Percentiles rank a stretch among this genome's conserved stretches.
Evolutionary conservation across 495 filamentous ascomycete genomes (phyloP).

Genomic region (Penicillium antarcticum): DNA sequence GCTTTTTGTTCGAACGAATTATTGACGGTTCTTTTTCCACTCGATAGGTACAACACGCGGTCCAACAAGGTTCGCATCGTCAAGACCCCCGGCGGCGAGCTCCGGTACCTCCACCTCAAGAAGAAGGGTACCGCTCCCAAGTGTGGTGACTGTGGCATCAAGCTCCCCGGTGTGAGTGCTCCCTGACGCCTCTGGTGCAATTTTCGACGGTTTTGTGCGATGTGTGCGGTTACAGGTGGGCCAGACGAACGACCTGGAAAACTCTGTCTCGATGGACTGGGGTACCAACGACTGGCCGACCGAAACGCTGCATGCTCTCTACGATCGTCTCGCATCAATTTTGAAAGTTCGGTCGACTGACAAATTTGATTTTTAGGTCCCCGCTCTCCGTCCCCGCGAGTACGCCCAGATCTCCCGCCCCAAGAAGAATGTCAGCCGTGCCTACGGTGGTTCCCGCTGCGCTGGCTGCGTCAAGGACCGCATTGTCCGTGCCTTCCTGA

Average conservation of each 20-base stretch:
- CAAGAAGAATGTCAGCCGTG: conserved; percentile 98
- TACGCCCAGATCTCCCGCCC: conserved; percentile 93
- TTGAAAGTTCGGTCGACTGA: conserved; percentile 17
- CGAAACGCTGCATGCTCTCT: conserved; percentile 4
- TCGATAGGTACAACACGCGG: conserved; percentile 83
- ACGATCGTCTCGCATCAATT: conserved; percentile 3
- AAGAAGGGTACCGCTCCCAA: conserved; percentile 95
- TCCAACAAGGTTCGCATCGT: conserved; percentile 95
- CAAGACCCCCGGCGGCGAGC: conserved; percentile 92
- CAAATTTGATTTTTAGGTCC: conserved; percentile 57
- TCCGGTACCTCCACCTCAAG: conserved; percentile 97
- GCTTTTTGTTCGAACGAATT: conserved; percentile 11
- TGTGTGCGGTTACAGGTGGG: conserved; percentile 18
- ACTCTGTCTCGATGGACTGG: conserved; percentile 8
- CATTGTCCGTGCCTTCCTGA: conserved; percentile 94
- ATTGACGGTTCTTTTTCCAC: conserved; percentile 33
- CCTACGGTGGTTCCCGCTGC: conserved; percentile 97
- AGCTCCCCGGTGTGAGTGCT: conserved; percentile 85
- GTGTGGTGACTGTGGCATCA: conserved; percentile 97
- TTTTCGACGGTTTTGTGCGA: conserved; percentile 14
- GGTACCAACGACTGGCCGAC: conserved; percentile 4
- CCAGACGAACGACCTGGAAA: conserved; percentile 11
- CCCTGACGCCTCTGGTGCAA: conserved; percentile 18
- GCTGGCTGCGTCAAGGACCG: conserved; percentile 98
- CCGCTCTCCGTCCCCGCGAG: conserved; percentile 94